Evolutionary conservation across 106 monocot species (phyloP).

Genomic region (Apostasia shenzhenica): DNA sequence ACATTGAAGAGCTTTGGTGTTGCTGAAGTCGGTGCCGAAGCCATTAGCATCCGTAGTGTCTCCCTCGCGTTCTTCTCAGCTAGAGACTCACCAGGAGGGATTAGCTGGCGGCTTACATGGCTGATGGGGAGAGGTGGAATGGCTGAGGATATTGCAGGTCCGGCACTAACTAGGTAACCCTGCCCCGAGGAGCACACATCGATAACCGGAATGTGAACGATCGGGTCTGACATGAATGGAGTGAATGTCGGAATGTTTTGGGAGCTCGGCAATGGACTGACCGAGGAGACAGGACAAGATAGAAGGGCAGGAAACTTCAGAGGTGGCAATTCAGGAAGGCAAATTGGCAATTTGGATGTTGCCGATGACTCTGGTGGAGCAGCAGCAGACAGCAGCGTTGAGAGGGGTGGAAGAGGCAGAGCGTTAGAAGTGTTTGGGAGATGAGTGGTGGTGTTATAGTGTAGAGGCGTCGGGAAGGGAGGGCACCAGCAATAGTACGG

Average conservation of each 20-base stretch:
- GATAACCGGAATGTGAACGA: constrained; percentile 85
- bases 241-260: constrained; percentile 73
- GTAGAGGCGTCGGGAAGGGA: constrained; percentile 37
- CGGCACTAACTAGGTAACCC: constrained; percentile 86
- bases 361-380: constrained; percentile 9
- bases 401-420: constrained; percentile 48
- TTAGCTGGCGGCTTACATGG: constrained; percentile 32
- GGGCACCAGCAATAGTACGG: constrained; percentile 98
- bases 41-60: constrained; percentile 79
- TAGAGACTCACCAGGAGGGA: constrained; percentile 46
- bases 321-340: constrained; percentile 23
- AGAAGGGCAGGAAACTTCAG: constrained; percentile 33
- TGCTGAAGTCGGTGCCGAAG: constrained; percentile 37
- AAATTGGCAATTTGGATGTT: constrained; percentile 16
- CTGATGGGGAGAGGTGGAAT: constrained; percentile 45
- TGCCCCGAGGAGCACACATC: constrained; percentile 87
- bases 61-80: constrained; percentile 89
- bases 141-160: constrained; percentile 61
- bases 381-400: constrained; percentile 30
- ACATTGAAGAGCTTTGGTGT: constrained; percentile 32
- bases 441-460: constrained; percentile 11
- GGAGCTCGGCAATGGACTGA: constrained; percentile 36
- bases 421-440: constrained; percentile 20
- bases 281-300: constrained; percentile 26
- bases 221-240: constrained; percentile 89